Evolutionary conservation across 192 early-diverging fungal genomes (phyloP), one percentile per base, ranked within the genome.

Genomic region (Umbelopsis sp.): DNA sequence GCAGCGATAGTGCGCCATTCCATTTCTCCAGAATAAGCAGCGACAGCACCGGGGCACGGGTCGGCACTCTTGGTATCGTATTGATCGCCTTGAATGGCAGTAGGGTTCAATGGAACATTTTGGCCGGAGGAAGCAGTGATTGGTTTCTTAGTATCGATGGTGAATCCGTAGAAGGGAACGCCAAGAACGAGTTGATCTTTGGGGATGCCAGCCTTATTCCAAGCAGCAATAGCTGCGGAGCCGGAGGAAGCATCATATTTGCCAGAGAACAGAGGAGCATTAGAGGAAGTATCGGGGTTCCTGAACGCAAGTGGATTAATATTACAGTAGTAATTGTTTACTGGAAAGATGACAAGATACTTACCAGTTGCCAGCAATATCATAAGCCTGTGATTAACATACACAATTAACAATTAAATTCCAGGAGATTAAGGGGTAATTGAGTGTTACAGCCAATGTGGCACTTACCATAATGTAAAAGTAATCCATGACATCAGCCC

Each of bases 131-230:
- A 16, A 35, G 55, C 55, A 61, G 55, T n/a, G 15, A 61, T 61
- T 12, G 55, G 27, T 16, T 33, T 33, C 55, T 49, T 23, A 7
- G 70, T 71, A 41, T 66, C 23, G 8, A 70, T 67, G 21, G 67
- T 67, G 37, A 67, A 73, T 16, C 74, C 83, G 64, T 84, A 84
- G 68, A 82, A 84, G 2, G 78, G 73, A n/a, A 84, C 47, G 4
- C 83, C 83, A 0, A 81, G 45, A 35, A 75, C 70, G 20, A 84
- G 18, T 22, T 74, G 51, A 20, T 52, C 35, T 3, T 27, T n/a
- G 21, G 79, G 74, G 22, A 84, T 71, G 16, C 81, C 81, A 9
- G 81, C 79, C 13, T 71, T 35, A 18, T 61, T 51, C 71, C 77
- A 78, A 20, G 37, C 48, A 5, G 41, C 49, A 35, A 80, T 44